Evolutionary conservation across 140 eudicot genomes (phyloP).

Genomic region (Oenanthe javanica): DNA sequence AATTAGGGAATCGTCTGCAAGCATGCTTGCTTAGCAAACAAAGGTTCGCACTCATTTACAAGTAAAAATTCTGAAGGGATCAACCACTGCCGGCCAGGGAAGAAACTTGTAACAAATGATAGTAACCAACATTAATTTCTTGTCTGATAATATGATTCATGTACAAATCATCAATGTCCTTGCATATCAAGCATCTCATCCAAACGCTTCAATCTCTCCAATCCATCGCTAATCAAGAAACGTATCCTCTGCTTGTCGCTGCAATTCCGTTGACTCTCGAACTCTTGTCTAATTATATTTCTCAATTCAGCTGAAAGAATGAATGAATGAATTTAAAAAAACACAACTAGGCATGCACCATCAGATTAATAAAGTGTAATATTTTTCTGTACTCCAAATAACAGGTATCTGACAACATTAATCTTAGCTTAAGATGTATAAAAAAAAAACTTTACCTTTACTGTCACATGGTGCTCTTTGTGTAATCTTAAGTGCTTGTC

Average conservation of each 20-base stretch:
- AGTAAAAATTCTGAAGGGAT: background rate
- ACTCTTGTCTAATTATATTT: conserved; percentile 64
- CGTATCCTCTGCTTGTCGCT: conserved; percentile 73
- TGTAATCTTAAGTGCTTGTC: conserved; percentile 67
- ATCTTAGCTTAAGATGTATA: background rate
- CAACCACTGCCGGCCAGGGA: background rate
- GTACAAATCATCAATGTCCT: conserved; percentile 35
- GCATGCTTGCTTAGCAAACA: background rate
- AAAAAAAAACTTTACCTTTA: conserved; percentile 37
- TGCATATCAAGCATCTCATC: conserved; percentile 99
- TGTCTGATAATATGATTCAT: background rate
- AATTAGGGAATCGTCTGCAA: background rate
- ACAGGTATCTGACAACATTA: background rate
- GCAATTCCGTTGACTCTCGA: conserved; percentile 65
- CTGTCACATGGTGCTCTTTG: conserved; percentile 62
- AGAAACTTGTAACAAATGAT: background rate
- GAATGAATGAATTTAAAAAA: background rate
- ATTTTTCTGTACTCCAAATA: background rate
- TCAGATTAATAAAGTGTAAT: background rate
- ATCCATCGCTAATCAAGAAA: conserved; percentile 70
- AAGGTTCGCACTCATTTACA: background rate
- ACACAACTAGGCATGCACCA: background rate
- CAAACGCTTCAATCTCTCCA: conserved; percentile 57
- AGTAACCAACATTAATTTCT: background rate
- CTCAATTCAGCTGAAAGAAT: conserved; percentile 57